Conservation (phyloP, 495 filamentous ascomycete species). For the Hypoxylon intermedium region DNA sequence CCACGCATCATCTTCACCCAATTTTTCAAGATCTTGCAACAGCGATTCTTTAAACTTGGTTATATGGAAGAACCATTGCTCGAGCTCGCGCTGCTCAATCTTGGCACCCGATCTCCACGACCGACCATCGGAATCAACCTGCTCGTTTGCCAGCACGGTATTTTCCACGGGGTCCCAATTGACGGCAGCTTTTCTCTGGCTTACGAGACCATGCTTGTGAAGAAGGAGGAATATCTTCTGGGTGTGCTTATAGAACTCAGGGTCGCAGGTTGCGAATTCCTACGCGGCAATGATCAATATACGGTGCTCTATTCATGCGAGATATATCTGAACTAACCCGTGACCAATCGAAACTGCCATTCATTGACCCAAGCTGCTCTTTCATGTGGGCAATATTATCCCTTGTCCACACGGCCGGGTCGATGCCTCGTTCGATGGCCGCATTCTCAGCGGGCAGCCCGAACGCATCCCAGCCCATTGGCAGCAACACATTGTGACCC, state of each 20-base stretch:
- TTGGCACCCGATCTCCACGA: slow-evolving; percentile 90
- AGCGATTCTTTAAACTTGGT: slow-evolving; percentile 78
- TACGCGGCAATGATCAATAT: slow-evolving; percentile 46
- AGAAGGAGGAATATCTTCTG: slow-evolving; percentile 83
- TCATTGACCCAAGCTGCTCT: slow-evolving; percentile 76
- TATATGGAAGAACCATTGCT: slow-evolving; percentile 91
- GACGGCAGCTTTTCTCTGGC: slow-evolving; percentile 78
- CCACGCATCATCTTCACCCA: slow-evolving; percentile 71
- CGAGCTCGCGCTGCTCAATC: slow-evolving; percentile 78
- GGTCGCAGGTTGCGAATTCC: slow-evolving; percentile 85
- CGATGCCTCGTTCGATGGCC: slow-evolving; percentile 83
- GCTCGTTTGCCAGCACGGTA: slow-evolving; percentile 90
- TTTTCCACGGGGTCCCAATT: slow-evolving; percentile 91
- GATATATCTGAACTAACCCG: slow-evolving; percentile 61
- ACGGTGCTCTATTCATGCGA: background rate
- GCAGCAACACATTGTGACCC: slow-evolving; percentile 78
- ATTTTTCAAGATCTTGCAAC: slow-evolving; percentile 70
- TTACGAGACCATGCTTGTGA: slow-evolving; percentile 73
- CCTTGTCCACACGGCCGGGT: slow-evolving; percentile 80
- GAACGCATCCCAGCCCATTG: slow-evolving; percentile 95
- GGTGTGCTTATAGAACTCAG: slow-evolving; percentile 86
- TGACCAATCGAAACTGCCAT: slow-evolving; percentile 81
- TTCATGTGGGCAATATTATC: slow-evolving; percentile 85
- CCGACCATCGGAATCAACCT: slow-evolving; percentile 81
- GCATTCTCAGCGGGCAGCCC: slow-evolving; percentile 92